Conservation (phyloP, 257 asterid species). For the Osmanthus fragrans region DNA sequence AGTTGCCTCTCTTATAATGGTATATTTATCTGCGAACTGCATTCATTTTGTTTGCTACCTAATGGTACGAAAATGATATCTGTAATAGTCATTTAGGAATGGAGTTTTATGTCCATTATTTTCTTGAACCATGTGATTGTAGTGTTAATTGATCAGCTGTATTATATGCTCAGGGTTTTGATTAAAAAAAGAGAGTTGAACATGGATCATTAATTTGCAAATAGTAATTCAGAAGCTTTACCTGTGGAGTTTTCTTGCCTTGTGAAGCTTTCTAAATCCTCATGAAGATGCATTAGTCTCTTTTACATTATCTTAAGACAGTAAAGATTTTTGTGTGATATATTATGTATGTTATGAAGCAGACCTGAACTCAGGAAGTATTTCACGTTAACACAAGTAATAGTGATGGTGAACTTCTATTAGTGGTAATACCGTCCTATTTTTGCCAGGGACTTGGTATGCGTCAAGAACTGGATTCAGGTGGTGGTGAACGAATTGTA, state of each 20-base stretch:
- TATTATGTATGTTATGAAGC: constrained; percentile 6
- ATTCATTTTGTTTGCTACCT: constrained; percentile 11
- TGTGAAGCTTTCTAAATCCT: background rate
- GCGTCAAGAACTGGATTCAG: constrained; percentile 79
- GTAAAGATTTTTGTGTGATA: background rate
- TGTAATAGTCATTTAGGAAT: background rate
- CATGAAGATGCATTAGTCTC: constrained; percentile 9
- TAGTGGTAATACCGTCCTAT: constrained; percentile 11
- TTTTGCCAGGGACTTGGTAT: constrained; percentile 77
- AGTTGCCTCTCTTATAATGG: background rate
- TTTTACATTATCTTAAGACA: background rate
- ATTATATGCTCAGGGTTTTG: constrained; percentile 1
- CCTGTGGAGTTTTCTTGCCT: background rate
- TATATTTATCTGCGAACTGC: background rate
- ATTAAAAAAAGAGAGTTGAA: background rate
- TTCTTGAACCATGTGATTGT: background rate
- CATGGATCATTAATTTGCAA: background rate
- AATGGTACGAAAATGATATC: background rate
- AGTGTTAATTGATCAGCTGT: background rate
- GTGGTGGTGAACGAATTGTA: constrained; percentile 93
- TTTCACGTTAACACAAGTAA: background rate
- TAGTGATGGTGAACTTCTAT: background rate
- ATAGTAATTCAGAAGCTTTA: background rate
- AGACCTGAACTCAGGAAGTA: background rate
- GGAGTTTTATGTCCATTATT: background rate